Base-by-base conservation (phyloP, 2,329 filamentous ascomycete genomes). In the Fusarium sp. region DNA sequence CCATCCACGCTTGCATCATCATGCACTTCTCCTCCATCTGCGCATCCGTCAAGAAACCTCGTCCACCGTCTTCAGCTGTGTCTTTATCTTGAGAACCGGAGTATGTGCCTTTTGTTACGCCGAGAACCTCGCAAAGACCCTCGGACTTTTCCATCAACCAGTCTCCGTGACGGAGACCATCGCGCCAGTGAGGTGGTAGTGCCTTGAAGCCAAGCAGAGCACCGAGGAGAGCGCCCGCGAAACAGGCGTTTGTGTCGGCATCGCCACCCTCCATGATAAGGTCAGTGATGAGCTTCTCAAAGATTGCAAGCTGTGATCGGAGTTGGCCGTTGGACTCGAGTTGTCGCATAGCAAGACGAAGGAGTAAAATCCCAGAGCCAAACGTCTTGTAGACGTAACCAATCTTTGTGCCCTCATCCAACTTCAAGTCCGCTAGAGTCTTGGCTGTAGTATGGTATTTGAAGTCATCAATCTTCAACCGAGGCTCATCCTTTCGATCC, bases 341-440 rank as follows among this genome's bases (percentile, higher is more conserved):
- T 60, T 79, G 79, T 7, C 83, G 80, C 72, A 88, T 86, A 1
- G 84, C 85, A 20, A 84, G 74, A 3, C 87, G 81, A 10, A 89
- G 78, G 12, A 84, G 77, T 20, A 86, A 72, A 12, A 89, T 80
- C 0, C 86, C 86, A 0, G 86, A 82, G 0, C 87, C 87, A 14
- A 89, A 83, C 6, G 85, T 85, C 78, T 89, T 89, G 78, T 88
- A 89, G 30, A 88, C 87, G 68, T 89, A 89, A 4, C 88, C 87
- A 54, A 89, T 88, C 74, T 84, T 83, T 30, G 76, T 74, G 7
- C 73, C 70, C 20, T 86, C 84, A 67, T 89, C 87, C 20, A 89
- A 78, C 56, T 85, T 75, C 43, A 88, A 79, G 4, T 83, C 83
- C 1, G 80, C 78, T 1, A 88, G 77, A 0, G 73, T 76, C 35